phyloP scores from a whole-genome alignment of 2,329 filamentous ascomycete species.

The Beauveria varroae region DNA sequence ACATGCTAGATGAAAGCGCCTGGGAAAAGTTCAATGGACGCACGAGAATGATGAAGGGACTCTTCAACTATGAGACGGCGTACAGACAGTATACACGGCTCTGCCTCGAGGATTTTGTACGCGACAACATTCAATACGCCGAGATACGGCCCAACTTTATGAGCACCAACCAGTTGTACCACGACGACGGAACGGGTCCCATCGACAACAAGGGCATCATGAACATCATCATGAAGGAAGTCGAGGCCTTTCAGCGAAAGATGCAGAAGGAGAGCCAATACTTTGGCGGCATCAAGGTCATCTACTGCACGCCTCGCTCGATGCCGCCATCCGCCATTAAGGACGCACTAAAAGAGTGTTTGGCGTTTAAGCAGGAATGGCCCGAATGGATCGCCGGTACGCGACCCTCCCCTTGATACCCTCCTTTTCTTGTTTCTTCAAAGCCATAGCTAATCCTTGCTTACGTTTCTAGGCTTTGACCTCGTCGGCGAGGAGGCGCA shows the following conservation, averaged over 20 bases:
- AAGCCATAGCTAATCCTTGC: neutral
- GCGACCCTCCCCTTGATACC: neutral
- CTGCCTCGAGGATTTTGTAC: conserved; percentile 54
- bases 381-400: conserved; percentile 50
- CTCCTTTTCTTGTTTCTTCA: too few species aligned
- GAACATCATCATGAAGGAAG: conserved; percentile 49
- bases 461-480: conserved; percentile 46
- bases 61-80: conserved; percentile 59
- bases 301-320: conserved; percentile 62
- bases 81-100: conserved; percentile 53
- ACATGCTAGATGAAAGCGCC: conserved; percentile 27
- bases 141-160: conserved; percentile 66
- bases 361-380: conserved; percentile 50
- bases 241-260: conserved; percentile 37
- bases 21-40: conserved; percentile 60
- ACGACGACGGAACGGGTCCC: conserved; percentile 43
- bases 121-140: conserved; percentile 62
- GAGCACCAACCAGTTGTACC: conserved; percentile 52
- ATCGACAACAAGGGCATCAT: conserved; percentile 54
- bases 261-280: conserved; percentile 22
- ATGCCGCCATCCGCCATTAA: conserved; percentile 42
- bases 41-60: conserved; percentile 65
- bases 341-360: conserved; percentile 51
- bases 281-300: conserved; percentile 61
- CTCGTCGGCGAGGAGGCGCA: conserved; percentile 61